Conservation (phyloP, 768 basidiomycete genomes). For the Kwoniella sp. region DNA sequence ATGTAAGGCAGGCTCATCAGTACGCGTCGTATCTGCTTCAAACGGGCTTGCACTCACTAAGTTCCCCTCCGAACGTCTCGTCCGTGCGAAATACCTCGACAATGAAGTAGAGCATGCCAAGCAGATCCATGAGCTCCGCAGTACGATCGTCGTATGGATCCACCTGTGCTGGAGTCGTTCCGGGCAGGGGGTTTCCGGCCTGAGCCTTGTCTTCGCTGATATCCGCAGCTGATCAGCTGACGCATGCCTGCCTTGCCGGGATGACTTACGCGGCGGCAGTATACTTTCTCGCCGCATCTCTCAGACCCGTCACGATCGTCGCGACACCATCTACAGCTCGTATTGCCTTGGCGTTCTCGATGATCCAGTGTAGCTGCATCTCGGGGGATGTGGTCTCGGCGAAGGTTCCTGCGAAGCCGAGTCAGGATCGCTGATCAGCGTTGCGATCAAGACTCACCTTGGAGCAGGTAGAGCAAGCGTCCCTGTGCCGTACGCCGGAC, state of each 20-base stretch:
- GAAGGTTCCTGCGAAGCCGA: conserved; percentile 67
- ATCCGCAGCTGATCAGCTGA: background rate
- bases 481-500: conserved; percentile 82
- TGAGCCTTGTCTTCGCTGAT: conserved; percentile 9
- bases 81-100: conserved; percentile 90
- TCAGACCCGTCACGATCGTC: conserved; percentile 78
- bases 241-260: background rate
- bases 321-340: conserved; percentile 76
- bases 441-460: conserved; percentile 59
- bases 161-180: conserved; percentile 19
- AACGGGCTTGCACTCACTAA: conserved; percentile 79
- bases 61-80: conserved; percentile 90
- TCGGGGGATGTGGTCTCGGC: conserved; percentile 86
- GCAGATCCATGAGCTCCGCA: conserved; percentile 46
- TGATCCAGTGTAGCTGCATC: conserved; percentile 91
- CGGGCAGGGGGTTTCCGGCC: conserved; percentile 1
- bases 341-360: conserved; percentile 85
- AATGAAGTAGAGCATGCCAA: conserved; percentile 91
- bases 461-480: conserved; percentile 80
- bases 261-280: conserved; percentile 56
- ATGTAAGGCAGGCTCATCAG: conserved; percentile 1
- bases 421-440: conserved; percentile 4
- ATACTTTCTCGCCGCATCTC: conserved; percentile 77
- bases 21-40: background rate
- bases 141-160: conserved; percentile 35